Conservation (phyloP, 441 rosid species). For the Brassica balearica region DNA sequence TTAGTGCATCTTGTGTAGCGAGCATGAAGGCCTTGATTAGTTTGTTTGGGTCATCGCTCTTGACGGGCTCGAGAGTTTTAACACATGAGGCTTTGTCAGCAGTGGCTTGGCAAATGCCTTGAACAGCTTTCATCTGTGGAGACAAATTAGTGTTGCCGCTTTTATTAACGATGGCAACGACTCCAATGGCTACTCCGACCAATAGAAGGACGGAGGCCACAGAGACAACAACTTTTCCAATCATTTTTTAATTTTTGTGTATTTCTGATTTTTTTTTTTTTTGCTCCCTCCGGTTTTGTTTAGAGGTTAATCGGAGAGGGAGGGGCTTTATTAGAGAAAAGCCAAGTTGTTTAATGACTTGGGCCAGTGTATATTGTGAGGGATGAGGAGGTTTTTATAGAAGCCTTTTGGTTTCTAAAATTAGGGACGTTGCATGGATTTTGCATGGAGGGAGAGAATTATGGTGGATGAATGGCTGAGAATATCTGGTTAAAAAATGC, state of each 20-base stretch:
- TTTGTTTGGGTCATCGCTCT: conserved; percentile 65
- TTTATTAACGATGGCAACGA: conserved; percentile 51
- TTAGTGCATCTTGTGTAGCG: conserved; percentile 50
- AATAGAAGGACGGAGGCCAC: conserved; percentile 67
- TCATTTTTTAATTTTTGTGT: conserved; percentile 40
- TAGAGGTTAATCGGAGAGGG: conserved; percentile 43
- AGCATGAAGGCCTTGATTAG: conserved; percentile 56
- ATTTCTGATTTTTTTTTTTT: conserved; percentile 9
- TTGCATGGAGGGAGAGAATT: conserved; percentile 32
- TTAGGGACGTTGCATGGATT: conserved; percentile 33
- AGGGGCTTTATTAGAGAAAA: conserved; percentile 46
- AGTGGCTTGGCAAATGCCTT: conserved; percentile 60
- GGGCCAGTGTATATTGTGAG: conserved; percentile 39
- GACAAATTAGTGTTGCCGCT: conserved; percentile 32
- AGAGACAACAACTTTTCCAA: conserved; percentile 58
- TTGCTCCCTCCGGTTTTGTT: conserved; percentile 43
- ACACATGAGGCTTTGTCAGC: conserved; percentile 68
- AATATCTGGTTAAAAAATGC: conserved; percentile 4
- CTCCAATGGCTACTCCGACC: conserved; percentile 63
- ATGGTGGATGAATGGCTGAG: conserved; percentile 34
- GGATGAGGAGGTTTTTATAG: conserved; percentile 23
- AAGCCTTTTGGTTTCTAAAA: conserved; percentile 32
- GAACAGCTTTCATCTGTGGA: conserved; percentile 65
- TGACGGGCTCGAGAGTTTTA: conserved; percentile 54
- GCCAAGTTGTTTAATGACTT: conserved; percentile 46